phyloP scores from a whole-genome alignment of 176 grass and related monocot genomes.

The Phoenix roebelenii region DNA sequence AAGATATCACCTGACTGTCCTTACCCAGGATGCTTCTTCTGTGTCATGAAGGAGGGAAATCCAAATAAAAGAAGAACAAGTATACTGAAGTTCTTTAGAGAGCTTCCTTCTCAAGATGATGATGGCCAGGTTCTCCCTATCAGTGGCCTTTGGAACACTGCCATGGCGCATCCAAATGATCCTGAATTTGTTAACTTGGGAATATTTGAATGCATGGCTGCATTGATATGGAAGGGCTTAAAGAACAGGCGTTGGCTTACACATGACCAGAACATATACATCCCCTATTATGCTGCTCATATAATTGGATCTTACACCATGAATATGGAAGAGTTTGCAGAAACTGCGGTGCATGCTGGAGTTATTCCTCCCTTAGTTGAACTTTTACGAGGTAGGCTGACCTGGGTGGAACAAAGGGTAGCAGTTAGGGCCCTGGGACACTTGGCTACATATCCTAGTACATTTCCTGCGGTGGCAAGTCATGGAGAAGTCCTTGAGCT shows the following conservation, averaged over 20 bases:
- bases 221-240: conserved; percentile 95
- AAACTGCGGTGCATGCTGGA: conserved; percentile 77
- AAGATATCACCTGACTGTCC: conserved; percentile 85
- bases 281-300: conserved; percentile 95
- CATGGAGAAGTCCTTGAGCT: conserved; percentile 96
- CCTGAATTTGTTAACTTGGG: conserved; percentile 93
- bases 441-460: conserved; percentile 88
- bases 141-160: conserved; percentile 95
- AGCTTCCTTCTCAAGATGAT: conserved; percentile 85
- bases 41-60: conserved; percentile 96
- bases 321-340: conserved; percentile 98
- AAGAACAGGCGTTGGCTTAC: conserved; percentile 97
- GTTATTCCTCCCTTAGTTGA: conserved; percentile 94
- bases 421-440: conserved; percentile 91
- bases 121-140: conserved; percentile 97
- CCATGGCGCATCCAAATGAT: conserved; percentile 96
- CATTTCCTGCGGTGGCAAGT: conserved; percentile 77
- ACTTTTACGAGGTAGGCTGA: conserved; percentile 84
- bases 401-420: conserved; percentile 99
- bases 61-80: conserved; percentile 76
- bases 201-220: conserved; percentile 94
- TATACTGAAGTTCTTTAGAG: conserved; percentile 90
- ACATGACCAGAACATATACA: conserved; percentile 96
- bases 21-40: conserved; percentile 97
- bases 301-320: conserved; percentile 99